phyloP scores from a whole-genome alignment of 2,329 filamentous ascomycete genomes.

The Colletotrichum phormii region DNA sequence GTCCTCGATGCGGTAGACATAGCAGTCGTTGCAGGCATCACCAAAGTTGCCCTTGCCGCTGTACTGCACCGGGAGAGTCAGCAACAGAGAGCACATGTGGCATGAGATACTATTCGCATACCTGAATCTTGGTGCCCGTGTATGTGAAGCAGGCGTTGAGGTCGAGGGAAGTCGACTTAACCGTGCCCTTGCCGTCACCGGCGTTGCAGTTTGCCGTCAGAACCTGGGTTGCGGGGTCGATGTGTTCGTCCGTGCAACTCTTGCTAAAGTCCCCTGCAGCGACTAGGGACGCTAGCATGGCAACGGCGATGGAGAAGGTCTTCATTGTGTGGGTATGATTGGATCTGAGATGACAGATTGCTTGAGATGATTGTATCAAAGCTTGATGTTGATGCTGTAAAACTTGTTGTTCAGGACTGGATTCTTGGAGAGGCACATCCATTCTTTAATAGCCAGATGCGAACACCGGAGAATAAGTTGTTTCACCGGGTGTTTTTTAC shows the following conservation, averaged over 20 bases:
- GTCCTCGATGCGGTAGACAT: constrained; percentile 33
- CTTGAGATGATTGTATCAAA: not conserved
- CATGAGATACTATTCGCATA: not conserved
- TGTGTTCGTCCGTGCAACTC: constrained; percentile 29
- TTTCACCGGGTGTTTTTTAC: not conserved
- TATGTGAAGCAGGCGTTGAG: constrained; percentile 29
- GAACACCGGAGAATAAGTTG: not conserved
- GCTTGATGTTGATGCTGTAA: not conserved
- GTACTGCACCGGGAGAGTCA: not conserved
- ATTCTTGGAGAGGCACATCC: not conserved
- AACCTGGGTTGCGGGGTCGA: constrained; percentile 19
- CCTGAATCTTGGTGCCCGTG: constrained; percentile 15
- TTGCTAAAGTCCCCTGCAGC: constrained; percentile 23
- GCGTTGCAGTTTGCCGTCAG: constrained; percentile 26
- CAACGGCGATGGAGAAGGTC: not conserved
- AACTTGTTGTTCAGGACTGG: not conserved
- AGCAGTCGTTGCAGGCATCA: constrained; percentile 41
- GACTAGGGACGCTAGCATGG: not conserved
- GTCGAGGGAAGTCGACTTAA: constrained; percentile 15
- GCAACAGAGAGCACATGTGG: constrained; percentile 28
- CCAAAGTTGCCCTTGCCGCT: constrained; percentile 34
- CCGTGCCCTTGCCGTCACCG: constrained; percentile 30
- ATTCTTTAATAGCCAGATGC: not conserved
- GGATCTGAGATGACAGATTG: not conserved
- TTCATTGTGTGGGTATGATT: constrained; percentile 1